Conservation (phyloP, 768 basidiomycete species). For the Tulasnella sp. region DNA sequence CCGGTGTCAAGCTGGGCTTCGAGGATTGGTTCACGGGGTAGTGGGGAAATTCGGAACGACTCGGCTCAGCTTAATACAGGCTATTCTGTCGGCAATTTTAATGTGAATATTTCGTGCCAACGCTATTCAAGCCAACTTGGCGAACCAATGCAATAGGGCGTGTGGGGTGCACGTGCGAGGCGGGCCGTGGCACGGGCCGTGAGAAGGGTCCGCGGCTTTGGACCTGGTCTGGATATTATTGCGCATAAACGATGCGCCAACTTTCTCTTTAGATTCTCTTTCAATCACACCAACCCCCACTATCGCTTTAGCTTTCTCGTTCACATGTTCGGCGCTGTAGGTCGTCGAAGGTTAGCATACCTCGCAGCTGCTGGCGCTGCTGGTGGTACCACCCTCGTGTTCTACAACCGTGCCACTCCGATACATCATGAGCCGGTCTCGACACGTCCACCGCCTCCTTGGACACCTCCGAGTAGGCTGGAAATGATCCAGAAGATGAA, state of each 20-base stretch:
- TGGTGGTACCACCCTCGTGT: neutral
- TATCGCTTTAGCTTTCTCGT: neutral
- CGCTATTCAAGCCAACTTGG: no score
- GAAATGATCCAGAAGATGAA: constrained; percentile 16
- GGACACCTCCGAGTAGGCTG: constrained; percentile 14
- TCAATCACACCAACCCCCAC: neutral
- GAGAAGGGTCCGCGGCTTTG: no score
- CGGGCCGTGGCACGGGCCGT: no score
- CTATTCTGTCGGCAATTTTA: no score
- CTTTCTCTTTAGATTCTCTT: neutral
- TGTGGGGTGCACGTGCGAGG: no score
- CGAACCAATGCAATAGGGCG: no score
- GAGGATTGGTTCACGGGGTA: constrained; percentile 16
- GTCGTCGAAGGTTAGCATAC: constrained; percentile 4
- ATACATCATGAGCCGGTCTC: constrained; percentile 14
- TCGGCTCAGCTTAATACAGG: no score
- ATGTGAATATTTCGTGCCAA: no score
- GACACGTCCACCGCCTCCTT: constrained; percentile 15
- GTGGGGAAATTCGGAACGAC: no score
- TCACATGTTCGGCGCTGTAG: constrained; percentile 1
- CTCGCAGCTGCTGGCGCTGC: constrained; percentile 3
- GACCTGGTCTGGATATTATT: no score
- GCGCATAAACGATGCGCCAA: no score
- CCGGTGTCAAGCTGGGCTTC: constrained; percentile 14
- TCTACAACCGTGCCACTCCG: constrained; percentile 3